Base-by-base conservation (phyloP, 805 yeast species). In the Metschnikowia aberdeeniae region DNA sequence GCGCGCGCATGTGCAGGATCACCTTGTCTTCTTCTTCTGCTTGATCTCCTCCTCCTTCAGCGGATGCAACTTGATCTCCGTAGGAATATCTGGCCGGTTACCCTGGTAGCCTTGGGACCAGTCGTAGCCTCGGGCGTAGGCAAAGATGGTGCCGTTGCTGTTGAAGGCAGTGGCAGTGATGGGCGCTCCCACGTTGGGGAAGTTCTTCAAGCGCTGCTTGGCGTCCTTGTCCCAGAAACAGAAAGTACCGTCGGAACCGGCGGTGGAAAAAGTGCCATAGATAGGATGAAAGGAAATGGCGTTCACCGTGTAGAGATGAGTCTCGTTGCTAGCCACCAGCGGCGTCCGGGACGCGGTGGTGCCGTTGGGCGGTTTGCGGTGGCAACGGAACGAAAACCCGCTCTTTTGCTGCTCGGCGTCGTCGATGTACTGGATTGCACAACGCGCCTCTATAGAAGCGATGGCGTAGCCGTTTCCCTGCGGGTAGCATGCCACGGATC, bases 171-270 rank as follows among this genome's bases (percentile, higher is more conserved):
- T 77, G 32, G 85, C 81, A 0, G 95, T 76, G 43, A 93, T 83
- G 0, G 95, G 74, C 31, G 80, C 77, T 42, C 76, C 77, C 12
- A 84, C 72, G 8, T 78, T 67, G 5, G 95, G 89, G 71, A 80
- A 86, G 29, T 84, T 86, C 66, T 84, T 86, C 54, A 93, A 77
- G 56, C 98, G 77, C 61, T 86, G 95, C 61, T 84, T 81, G 43
- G 93, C 85, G 57, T 89, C 96, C 64, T 88, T 89, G 64, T 93
- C 98, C 99, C 99, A 93, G 70, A 88, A 85, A 57, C 89, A 83
- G 70, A 90, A 84, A 11, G 90, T 76, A 19, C 99, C 99, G 66
- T 93, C 99, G 20, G 93, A 78, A 10, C 99, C 98, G 1, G 95
- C 93, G 5, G 99, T 93, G 40, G 84, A 82, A 65, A 93, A 85